Evolutionary conservation across 176 grass and related monocot species (phyloP), one percentile per base, ranked within the genome.

Genomic region (Triticum urartu): DNA sequence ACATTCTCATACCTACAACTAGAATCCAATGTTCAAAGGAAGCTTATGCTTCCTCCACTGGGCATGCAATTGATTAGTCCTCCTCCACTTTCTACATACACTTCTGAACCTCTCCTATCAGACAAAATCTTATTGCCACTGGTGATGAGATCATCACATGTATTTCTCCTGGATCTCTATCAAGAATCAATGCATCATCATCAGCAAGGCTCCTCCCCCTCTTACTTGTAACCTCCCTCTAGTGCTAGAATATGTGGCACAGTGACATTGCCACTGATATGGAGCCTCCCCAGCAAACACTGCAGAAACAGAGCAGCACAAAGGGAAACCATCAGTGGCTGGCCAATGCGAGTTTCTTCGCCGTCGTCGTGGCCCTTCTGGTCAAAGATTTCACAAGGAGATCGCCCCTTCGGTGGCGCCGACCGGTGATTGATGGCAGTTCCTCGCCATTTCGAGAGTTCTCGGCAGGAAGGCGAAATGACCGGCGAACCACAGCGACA

Each of bases 71-170:
- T 58, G 15, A 36, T 76, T 18, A 71, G 38, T 71, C 7, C 34
- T 38, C 43, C 54, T 42, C 56, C 20, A 20, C 33, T 82, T 82
- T 74, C 81, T 81, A 59, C 30, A 77, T 76, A 68, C 78, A 77
- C 15, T 33, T 65, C 32, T 72, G 11, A 79, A 9, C 7, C 18
- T 67, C 15, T 60, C 26, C 50, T 43, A 22, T 72, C 45, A 71
- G 67, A 59, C 6, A 59, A 83, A 72, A 58, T 58, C 17, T 58
- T 58, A 58, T 58, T 58, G 54, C 54, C 54, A 58, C 54, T 58
- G 54, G 18, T 58, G 54, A 20, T 58, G 17, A 58, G 17, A 18
- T 20, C 52, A 56, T 56, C 52, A 20, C 52, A 56, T 5, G 5
- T 20, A 18, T 56, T 18, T 56, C 52, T 59, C 59, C 70, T 61